Evolutionary conservation across 345 rosid species (phyloP).

Genomic region (Eucalyptus paniculata): DNA sequence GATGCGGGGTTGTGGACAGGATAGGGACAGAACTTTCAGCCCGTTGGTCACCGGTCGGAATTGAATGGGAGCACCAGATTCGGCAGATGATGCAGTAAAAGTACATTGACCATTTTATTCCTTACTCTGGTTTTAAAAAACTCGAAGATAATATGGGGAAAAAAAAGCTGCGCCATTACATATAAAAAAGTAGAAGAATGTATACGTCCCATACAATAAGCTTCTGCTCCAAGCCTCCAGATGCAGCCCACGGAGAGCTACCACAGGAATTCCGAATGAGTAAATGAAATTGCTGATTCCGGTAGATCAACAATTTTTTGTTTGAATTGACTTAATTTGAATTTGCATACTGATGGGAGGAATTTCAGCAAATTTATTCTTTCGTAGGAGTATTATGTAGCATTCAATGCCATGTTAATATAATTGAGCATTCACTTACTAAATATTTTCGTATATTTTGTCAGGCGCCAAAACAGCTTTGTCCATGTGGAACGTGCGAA

Average conservation of each 20-base stretch:
- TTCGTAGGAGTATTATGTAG: neutral
- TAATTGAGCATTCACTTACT: neutral
- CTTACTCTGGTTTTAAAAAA: too few relatives aligned
- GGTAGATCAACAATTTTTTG: neutral
- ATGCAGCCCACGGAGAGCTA: slow-evolving; percentile 64
- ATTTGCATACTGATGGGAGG: neutral
- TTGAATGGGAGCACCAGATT: too few relatives aligned
- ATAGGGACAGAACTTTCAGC: neutral
- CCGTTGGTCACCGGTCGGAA: neutral
- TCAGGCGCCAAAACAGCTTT: neutral
- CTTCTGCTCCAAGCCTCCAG: slow-evolving; percentile 72
- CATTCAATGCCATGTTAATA: neutral
- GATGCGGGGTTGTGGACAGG: too few relatives aligned
- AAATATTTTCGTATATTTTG: neutral
- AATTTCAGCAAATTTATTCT: neutral
- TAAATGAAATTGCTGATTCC: neutral
- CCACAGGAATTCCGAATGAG: neutral
- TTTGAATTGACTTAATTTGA: neutral
- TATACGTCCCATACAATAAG: slow-evolving; percentile 68
- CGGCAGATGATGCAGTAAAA: too few relatives aligned
- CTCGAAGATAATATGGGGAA: too few relatives aligned
- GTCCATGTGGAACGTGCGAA: neutral
- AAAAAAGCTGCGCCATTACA: too few relatives aligned
- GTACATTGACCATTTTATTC: too few relatives aligned
- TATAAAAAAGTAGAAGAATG: too few relatives aligned